Evolutionary conservation across 2,329 filamentous ascomycete genomes (phyloP), one percentile per base, ranked within the genome.

Genomic region (Sclerotinia borealis): DNA sequence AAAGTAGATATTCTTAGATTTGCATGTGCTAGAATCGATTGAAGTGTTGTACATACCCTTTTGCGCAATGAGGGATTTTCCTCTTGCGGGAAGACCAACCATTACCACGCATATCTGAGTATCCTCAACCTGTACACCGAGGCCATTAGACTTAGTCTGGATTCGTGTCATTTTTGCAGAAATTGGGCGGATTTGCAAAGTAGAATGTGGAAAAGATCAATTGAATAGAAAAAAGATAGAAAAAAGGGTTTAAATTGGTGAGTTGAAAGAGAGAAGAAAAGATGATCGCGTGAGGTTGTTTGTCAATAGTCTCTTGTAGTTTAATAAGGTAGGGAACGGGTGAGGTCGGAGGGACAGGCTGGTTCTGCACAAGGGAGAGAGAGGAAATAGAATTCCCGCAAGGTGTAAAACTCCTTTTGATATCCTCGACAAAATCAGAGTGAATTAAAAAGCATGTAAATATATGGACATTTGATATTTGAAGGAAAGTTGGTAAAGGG

Each of bases 41-140:
- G 51, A 37, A 6, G 9, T 13, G 22, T 15, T 19, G 39, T 34
- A 52, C 66, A n/a, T 70, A 95, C 93, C 92, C 85, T 97, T 97
- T 74, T 96, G 92, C 70, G 95, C 93, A 75, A 99, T 98, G 77
- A 96, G 86, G 80, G 92, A 96, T 84, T 99, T 99, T 74, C 95
- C 95, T 71, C 95, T 84, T 66, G 95, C 95, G 62, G 95, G 95
- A 75, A 99, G 83, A 69, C 95, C 95, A 65, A 99, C 95, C 95
- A 99, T 98, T 72, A 99, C 92, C 68, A 99, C 93, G 77, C 93
- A 98, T 80, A 99, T 96, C 77, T 91, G 91, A 66, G 91, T 93
- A 77, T 97, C 92, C 81, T 98, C 93, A 72, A 90, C 91, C 91
- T 96, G 89, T 68, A 93, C 84, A 73, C 88, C 89, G 72, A 85